Evolutionary conservation across 2,329 filamentous ascomycete species (phyloP).

Genomic region (Fusarium odoratissimum): DNA sequence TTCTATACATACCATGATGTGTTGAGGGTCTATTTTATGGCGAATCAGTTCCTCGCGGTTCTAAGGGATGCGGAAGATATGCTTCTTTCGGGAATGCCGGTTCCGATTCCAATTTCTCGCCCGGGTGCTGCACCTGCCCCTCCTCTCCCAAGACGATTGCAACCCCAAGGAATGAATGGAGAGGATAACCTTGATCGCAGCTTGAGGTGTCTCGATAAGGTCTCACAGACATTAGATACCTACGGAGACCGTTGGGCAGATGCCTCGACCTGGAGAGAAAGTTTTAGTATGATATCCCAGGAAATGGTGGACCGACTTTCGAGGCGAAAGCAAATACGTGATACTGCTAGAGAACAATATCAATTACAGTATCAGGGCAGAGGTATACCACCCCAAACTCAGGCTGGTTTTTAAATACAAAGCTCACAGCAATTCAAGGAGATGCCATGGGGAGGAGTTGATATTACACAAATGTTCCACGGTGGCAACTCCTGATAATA

Average conservation of each 20-base stretch:
- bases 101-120: slow-evolving; percentile 58
- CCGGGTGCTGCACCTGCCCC: slow-evolving; percentile 63
- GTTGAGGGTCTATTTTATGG: slow-evolving; percentile 82
- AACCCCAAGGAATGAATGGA: slow-evolving; percentile 49
- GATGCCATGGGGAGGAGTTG: slow-evolving; percentile 58
- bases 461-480: slow-evolving; percentile 58
- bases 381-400: slow-evolving; percentile 38
- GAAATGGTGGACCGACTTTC: slow-evolving; percentile 58
- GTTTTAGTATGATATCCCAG: slow-evolving; percentile 63
- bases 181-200: slow-evolving; percentile 67
- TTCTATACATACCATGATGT: slow-evolving; percentile 91
- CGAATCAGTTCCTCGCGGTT: slow-evolving; percentile 71
- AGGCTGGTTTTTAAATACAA: slow-evolving; percentile 31
- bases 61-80: slow-evolving; percentile 68
- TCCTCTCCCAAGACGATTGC: slow-evolving; percentile 61
- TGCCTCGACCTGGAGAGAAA: slow-evolving; percentile 63
- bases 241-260: slow-evolving; percentile 71
- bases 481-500: slow-evolving; percentile 37
- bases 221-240: slow-evolving; percentile 64
- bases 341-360: slow-evolving; percentile 48
- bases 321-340: slow-evolving; percentile 52
- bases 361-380: slow-evolving; percentile 51
- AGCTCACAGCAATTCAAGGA: slow-evolving; percentile 48
- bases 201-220: slow-evolving; percentile 64
- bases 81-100: slow-evolving; percentile 62